Conservation (phyloP, 306 rosid species). For the Bauhinia variegata region DNA sequence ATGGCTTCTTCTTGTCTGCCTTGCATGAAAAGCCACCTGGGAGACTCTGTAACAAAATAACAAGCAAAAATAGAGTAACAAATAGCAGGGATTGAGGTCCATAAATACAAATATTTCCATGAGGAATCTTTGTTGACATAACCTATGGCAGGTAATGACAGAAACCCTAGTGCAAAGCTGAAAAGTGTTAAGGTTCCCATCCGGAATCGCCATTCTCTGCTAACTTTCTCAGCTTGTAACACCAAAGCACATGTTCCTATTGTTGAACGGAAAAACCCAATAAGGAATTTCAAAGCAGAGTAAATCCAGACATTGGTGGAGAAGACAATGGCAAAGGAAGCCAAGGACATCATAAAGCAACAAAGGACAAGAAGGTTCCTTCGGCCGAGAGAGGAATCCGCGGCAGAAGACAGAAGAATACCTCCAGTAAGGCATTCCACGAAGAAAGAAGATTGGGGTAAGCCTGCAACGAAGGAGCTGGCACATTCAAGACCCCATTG, state of each 20-base stretch:
- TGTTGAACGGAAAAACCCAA: constrained; percentile 36
- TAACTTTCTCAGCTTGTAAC: constrained; percentile 28
- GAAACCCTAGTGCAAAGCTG: constrained; percentile 35
- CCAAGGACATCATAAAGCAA: constrained; percentile 33
- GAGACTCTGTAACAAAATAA: constrained; percentile 32
- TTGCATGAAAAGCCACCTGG: constrained; percentile 38
- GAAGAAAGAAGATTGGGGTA: constrained; percentile 48
- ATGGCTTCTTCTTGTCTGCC: neutral
- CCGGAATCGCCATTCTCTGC: constrained; percentile 38
- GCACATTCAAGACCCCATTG: constrained; percentile 50
- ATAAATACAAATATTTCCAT: constrained; percentile 35
- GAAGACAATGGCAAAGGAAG: constrained; percentile 16
- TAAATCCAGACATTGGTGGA: constrained; percentile 43
- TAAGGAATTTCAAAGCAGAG: constrained; percentile 36
- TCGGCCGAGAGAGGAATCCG: constrained; percentile 47
- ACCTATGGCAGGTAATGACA: constrained; percentile 37
- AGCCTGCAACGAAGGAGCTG: constrained; percentile 30
- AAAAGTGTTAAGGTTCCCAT: constrained; percentile 21
- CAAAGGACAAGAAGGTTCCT: constrained; percentile 38
- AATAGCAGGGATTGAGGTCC: constrained; percentile 37
- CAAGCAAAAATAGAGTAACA: constrained; percentile 7
- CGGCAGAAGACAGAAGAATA: constrained; percentile 42
- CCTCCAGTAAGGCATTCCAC: constrained; percentile 40
- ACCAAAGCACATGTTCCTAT: constrained; percentile 34
- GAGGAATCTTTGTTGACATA: constrained; percentile 31